Conservation (phyloP, 805 yeast species). For the Wickerhamomyces queroliae region DNA sequence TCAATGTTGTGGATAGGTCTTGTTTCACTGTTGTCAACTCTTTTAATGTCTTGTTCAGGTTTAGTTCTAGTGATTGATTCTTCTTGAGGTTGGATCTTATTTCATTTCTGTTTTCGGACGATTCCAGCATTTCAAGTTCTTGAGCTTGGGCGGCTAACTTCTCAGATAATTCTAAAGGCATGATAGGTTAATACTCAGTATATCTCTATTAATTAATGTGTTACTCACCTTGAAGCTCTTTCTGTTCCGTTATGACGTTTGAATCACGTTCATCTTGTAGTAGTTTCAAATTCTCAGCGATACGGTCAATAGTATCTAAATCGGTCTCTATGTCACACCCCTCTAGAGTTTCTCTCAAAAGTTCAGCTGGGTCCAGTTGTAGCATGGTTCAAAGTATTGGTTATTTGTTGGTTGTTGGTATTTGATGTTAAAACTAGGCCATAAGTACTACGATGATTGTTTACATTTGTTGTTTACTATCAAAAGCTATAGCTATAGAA, state of each 20-base stretch:
- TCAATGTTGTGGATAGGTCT: conserved; percentile 30
- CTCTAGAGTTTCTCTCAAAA: conserved; percentile 37
- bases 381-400: background rate
- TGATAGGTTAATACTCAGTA: background rate
- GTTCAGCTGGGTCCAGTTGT: conserved; percentile 11
- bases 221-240: conserved; percentile 12
- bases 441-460: no score
- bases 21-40: conserved; percentile 40
- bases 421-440: no score
- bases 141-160: conserved; percentile 11
- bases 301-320: conserved; percentile 37
- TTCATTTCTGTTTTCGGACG: conserved; percentile 25
- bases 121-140: conserved; percentile 19
- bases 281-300: conserved; percentile 30
- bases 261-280: conserved; percentile 27
- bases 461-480: no score
- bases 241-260: conserved; percentile 16
- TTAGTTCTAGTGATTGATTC: conserved; percentile 40
- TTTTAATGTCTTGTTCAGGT: conserved; percentile 46
- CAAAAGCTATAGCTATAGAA: no score
- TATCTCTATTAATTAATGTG: background rate
- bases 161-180: conserved; percentile 9
- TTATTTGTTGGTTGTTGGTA: background rate
- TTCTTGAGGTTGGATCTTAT: conserved; percentile 25
- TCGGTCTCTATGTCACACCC: conserved; percentile 50